Base-by-base conservation (phyloP, 2,329 filamentous ascomycete species). In the Colletotrichum gigasporum region DNA sequence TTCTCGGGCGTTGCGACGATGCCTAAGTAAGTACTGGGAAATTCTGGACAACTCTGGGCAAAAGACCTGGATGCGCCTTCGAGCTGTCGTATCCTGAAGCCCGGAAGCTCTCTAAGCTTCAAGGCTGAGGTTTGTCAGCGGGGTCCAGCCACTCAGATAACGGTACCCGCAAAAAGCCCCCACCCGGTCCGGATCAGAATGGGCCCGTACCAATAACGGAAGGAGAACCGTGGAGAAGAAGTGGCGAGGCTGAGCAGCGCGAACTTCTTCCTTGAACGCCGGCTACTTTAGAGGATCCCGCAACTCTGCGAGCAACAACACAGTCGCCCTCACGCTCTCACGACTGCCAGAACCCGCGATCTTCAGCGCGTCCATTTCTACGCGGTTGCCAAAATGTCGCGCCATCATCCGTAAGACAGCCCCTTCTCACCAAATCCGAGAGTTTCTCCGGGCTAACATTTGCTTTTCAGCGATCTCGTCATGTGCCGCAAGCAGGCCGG, bases 401-500 rank as follows among this genome's bases (percentile, higher is more conserved):
- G 93, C 82, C 93, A 97, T 86, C 93, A 97, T 79, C 94, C 94
- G 90, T 92, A 85, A 84, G 88, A 51, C 32, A 12, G 48, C 48
- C 22, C 37, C 64, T 42, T 45, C 63, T 58, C 45, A 63, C 28
- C 41, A 14, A 67, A n/a, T 63, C 63, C 52, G 70, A 64, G 22
- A 34, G 24, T 7, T 7, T 22, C 37, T n/a, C 42, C 28, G 45
- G 44, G 61, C 78, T 77, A 71, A 78, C 72, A 20, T 39, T 35
- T 28, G 12, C 45, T 44, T 45, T 47, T 26, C 75, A 93, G 91
- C 79, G 96, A 99, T 85, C 90, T 99, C 71, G 96, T 99, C 73
- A 98, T 98, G 95, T 99, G 96, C 88, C 94, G 95, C 83, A 99
- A 99, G 84, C 95, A 97, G 79, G 86, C 95, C 66, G 96, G 96